Base-by-base conservation (phyloP, 805 yeast species). In the Lachancea lanzarotensis region DNA sequence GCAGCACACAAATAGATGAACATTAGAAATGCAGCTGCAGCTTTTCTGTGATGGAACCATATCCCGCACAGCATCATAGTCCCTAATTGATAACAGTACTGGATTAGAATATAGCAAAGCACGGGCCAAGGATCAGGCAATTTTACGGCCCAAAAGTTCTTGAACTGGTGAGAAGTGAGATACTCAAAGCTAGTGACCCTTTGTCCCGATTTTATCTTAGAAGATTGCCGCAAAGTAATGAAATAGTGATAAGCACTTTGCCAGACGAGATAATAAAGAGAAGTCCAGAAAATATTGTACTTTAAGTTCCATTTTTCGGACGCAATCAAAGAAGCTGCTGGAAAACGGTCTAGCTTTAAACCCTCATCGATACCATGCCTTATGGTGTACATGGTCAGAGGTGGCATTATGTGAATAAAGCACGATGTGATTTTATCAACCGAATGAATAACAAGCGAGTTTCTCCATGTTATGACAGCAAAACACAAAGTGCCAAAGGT, bases 401-500 rank as follows among this genome's bases (percentile, higher is more conserved):
- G 95, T 1, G 98, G 98, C 67, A 87, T 75, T 12, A 93, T 72
- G 60, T 91, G 98, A 51, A 91, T 91, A 56, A 88, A 84, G 2
- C 95, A 81, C 17, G 91, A 81, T 1, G 98, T 93, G 13, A 90
- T 87, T 63, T 91, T 91, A 52, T 91, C 98, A 48, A 91, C 76
- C 11, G 91, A 82, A 60, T 91, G 98, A 39, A 91, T 71, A 8
- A 91, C 98, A 45, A 91, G 71, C 6, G 96, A 89, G 62, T 91
- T 91, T 54, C 95, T 74, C 98, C 98, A 91, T 0, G 96, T 86
- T 36, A 91, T 81, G 18, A 91, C 96, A 0, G 97, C 97, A 75
- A 87, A 90, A 5, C 95, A 77, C 45, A 91, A 67, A 0, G 97
- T 87, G 1, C 98, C 98, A 68, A 84, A 81, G 1, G 93, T 75